A percentile compares a stretch with the other conserved stretches of the same genome.
Conservation (phyloP, 2,329 filamentous ascomycete genomes). For the Colletotrichum liaoningense region DNA sequence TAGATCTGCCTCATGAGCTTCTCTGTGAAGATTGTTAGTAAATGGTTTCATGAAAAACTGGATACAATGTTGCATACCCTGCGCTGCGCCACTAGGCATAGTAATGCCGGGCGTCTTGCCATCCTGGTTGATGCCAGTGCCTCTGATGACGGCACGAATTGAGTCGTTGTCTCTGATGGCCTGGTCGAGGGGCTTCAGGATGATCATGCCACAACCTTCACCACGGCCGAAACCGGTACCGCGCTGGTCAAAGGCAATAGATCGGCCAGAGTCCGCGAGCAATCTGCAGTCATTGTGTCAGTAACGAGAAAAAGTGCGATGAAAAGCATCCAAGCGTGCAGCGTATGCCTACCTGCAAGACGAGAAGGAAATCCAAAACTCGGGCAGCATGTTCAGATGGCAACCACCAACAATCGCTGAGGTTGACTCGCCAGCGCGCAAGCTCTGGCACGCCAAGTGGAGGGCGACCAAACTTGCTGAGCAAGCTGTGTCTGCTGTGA, state of each 20-base stretch:
- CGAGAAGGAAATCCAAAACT: constrained; percentile 59
- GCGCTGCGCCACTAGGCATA: constrained; percentile 63
- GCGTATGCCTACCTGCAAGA: constrained; percentile 50
- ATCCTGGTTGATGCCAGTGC: constrained; percentile 65
- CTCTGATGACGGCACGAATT: constrained; percentile 62
- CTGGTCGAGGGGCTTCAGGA: constrained; percentile 67
- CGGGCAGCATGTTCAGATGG: constrained; percentile 59
- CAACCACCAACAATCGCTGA: constrained; percentile 60
- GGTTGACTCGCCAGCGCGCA: constrained; percentile 58
- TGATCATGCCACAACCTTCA: constrained; percentile 66
- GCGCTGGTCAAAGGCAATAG: constrained; percentile 49
- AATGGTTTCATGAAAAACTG: neutral
- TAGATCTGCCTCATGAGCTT: constrained; percentile 55
- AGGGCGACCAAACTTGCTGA: constrained; percentile 62
- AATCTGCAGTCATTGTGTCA: constrained; percentile 46
- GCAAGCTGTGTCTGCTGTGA: constrained; percentile 64
- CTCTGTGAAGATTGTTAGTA: constrained; percentile 42
- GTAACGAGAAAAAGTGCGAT: neutral
- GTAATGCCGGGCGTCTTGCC: constrained; percentile 68
- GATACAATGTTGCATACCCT: constrained; percentile 42
- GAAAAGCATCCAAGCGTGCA: neutral
- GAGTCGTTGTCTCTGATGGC: constrained; percentile 67
- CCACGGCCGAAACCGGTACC: constrained; percentile 68
- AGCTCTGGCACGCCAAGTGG: constrained; percentile 61
- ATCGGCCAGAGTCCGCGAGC: constrained; percentile 63